These are phyloP conservation scores for Elongisporangium undulatum DNA, from an alignment of 352 stramenopile genomes.

Conservation along the genomic window DNA sequence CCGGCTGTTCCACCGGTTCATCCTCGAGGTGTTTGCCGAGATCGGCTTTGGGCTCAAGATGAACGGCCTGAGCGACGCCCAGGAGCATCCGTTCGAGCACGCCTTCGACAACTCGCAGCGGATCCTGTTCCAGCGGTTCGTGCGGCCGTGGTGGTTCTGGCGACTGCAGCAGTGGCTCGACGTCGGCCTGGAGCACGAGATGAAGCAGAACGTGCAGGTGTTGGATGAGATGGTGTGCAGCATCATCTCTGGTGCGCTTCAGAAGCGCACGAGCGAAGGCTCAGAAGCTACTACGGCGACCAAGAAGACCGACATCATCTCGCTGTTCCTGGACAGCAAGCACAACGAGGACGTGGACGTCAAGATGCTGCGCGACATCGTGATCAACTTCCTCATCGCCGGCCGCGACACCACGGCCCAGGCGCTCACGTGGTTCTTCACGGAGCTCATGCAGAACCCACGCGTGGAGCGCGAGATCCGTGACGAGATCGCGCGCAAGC, in stretches of 20 bases:
- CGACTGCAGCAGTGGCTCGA: conserved; percentile 31
- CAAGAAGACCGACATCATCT: conserved; percentile 17
- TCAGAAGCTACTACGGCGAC: neutral
- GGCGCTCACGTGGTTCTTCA: conserved; percentile 64
- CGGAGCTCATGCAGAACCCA: conserved; percentile 49
- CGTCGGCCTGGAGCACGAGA: conserved; percentile 24
- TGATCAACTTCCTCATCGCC: conserved; percentile 71
- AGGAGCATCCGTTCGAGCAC: conserved; percentile 26
- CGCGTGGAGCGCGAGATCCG: conserved; percentile 45
- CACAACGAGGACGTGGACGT: conserved; percentile 23
- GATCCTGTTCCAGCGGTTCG: conserved; percentile 29
- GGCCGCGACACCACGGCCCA: conserved; percentile 73
- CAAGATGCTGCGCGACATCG: conserved; percentile 62
- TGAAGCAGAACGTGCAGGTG: conserved; percentile 21
- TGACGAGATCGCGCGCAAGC: conserved; percentile 34
- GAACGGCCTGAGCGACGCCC: conserved; percentile 6
- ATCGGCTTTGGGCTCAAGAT: conserved; percentile 47
- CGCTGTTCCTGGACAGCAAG: conserved; percentile 36
- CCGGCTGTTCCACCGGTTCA: conserved; percentile 29
- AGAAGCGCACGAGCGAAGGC: neutral
- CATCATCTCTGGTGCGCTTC: conserved; percentile 32
- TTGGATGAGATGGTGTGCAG: conserved; percentile 34
- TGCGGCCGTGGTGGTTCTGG: conserved; percentile 34
- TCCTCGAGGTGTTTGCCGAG: conserved; percentile 44
- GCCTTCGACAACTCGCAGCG: conserved; percentile 45